These are phyloP conservation scores for Pseudonectria foliicola DNA, from an alignment of 2,329 filamentous ascomycete species.

Conservation along the genomic window DNA sequence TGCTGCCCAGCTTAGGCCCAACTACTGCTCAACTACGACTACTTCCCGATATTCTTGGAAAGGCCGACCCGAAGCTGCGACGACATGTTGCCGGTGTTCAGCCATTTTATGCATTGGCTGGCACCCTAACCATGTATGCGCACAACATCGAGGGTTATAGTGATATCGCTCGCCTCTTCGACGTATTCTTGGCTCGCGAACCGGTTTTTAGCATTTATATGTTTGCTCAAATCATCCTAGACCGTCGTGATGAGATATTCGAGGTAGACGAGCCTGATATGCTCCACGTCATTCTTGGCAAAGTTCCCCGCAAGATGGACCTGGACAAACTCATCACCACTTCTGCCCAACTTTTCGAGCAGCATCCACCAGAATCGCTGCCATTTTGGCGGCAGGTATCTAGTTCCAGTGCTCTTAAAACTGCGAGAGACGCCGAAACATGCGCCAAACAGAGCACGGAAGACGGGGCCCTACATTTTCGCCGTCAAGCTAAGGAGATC, in stretches of 20 bases:
- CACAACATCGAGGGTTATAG: conserved; percentile 89
- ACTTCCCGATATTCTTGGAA: conserved; percentile 71
- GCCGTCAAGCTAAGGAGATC: conserved; percentile 66
- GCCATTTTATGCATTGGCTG: conserved; percentile 90
- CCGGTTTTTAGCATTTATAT: conserved; percentile 88
- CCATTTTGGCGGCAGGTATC: conserved; percentile 68
- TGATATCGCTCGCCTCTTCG: conserved; percentile 85
- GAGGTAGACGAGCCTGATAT: conserved; percentile 91
- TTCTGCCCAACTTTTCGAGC: conserved; percentile 56
- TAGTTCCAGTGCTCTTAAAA: conserved; percentile 74
- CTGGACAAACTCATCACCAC: conserved; percentile 68
- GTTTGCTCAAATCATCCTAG: conserved; percentile 81
- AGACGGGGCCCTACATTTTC: conserved; percentile 62
- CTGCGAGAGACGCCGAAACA: conserved; percentile 50
- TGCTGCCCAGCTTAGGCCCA: conserved; percentile 81
- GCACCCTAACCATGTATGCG: conserved; percentile 90
- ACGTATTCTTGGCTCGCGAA: conserved; percentile 80
- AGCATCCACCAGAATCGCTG: conserved; percentile 65
- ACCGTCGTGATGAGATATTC: conserved; percentile 76
- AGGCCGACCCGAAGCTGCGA: conserved; percentile 64
- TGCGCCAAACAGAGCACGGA: conserved; percentile 50
- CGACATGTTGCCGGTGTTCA: conserved; percentile 69
- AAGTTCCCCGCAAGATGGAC: conserved; percentile 73
- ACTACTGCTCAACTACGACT: conserved; percentile 80
- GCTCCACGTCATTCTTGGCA: conserved; percentile 80